Conservation (phyloP, 345 rosid genomes). For the Aethionema arabicum region DNA sequence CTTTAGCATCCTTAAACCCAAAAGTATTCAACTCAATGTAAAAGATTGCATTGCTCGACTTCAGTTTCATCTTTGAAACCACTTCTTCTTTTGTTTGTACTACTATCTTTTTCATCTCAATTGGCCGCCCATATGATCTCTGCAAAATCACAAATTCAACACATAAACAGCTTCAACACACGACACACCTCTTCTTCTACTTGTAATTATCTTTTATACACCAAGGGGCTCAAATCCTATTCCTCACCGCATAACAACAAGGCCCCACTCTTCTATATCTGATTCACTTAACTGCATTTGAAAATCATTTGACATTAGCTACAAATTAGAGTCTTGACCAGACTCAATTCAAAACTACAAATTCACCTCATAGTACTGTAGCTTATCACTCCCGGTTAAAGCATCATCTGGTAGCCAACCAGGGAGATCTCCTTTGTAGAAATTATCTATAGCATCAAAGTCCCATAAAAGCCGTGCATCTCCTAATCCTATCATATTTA, state of each 20-base stretch:
- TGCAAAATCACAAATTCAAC: constrained; percentile 14
- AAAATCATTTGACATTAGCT: no score
- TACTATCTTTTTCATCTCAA: constrained; percentile 18
- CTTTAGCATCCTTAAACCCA: constrained; percentile 9
- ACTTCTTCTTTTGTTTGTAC: constrained; percentile 4
- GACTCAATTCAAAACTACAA: no score
- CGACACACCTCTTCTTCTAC: neutral
- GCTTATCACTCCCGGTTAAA: no score
- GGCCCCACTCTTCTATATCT: neutral
- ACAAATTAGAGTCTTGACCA: neutral
- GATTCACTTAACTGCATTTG: constrained; percentile 11
- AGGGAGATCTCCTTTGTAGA: no score
- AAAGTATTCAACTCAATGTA: constrained; percentile 13
- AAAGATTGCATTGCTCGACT: constrained; percentile 18
- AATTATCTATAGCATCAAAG: no score
- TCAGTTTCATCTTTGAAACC: constrained; percentile 7
- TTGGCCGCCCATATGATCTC: constrained; percentile 1
- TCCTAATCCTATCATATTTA: no score
- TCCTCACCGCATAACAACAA: constrained; percentile 4
- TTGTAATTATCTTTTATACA: no score
- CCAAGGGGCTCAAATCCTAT: no score
- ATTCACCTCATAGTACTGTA: no score
- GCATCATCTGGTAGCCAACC: no score
- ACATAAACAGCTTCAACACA: no score
- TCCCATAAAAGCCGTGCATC: no score